Evolutionary conservation across 2,329 filamentous ascomycete genomes (phyloP).

Genomic region (Colletotrichum euphorbiae): DNA sequence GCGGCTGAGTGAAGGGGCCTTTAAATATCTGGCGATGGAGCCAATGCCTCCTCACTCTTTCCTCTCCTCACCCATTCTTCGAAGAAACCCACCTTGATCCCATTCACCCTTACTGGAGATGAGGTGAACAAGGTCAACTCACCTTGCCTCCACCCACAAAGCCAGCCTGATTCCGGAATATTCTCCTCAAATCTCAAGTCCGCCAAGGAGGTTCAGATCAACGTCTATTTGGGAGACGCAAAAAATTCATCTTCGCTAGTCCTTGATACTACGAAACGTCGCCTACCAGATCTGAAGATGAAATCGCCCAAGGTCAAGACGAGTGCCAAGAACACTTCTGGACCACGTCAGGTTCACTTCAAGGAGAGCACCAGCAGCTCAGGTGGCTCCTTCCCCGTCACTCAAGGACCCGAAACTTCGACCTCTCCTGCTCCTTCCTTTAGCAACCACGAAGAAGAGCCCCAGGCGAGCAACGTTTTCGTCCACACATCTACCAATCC

Average conservation of each 20-base stretch:
- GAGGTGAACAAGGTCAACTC: neutral
- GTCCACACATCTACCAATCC: slow-evolving; percentile 31
- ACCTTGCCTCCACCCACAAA: neutral
- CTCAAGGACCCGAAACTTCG: slow-evolving; percentile 19
- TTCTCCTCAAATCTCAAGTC: neutral
- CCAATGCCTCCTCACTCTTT: neutral
- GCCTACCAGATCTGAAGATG: slow-evolving; percentile 10
- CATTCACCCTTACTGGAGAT: neutral
- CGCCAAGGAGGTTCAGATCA: neutral
- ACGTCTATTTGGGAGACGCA: neutral
- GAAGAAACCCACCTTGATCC: neutral
- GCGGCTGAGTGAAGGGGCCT: slow-evolving; percentile 13
- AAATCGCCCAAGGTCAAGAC: slow-evolving; percentile 35
- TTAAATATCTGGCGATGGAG: neutral
- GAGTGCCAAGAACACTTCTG: slow-evolving; percentile 30
- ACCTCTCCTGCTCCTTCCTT: slow-evolving; percentile 19
- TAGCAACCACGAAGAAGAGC: slow-evolving; percentile 1
- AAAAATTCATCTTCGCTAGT: neutral
- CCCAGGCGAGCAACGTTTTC: slow-evolving; percentile 22
- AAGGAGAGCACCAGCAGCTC: neutral
- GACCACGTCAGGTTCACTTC: slow-evolving; percentile 32
- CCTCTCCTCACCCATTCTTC: neutral
- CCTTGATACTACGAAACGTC: neutral
- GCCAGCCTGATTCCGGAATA: neutral
- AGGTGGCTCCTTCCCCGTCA: slow-evolving; percentile 17